phyloP scores from a whole-genome alignment of 257 asterid genomes.

The Rhazya stricta region DNA sequence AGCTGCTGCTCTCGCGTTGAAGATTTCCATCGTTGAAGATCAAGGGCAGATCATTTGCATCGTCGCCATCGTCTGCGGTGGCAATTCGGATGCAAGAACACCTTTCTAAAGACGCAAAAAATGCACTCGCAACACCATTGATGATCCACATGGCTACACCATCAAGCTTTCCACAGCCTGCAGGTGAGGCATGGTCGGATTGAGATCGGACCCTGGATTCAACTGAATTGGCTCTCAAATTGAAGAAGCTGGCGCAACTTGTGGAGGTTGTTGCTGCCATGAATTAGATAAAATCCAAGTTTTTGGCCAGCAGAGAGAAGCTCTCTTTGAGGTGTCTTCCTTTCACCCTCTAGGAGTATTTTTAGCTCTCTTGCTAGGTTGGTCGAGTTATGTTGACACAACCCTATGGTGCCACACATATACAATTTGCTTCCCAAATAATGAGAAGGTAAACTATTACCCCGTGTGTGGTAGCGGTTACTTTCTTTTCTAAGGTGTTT shows the following conservation, averaged over 20 bases:
- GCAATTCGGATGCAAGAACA: constrained; percentile 76
- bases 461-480: no score
- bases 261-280: constrained; percentile 41
- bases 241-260: constrained; percentile 27
- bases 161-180: constrained; percentile 47
- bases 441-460: neutral
- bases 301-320: constrained; percentile 8
- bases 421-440: neutral
- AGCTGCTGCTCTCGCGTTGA: neutral
- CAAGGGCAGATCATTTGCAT: constrained; percentile 49
- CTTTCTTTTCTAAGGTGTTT: no score
- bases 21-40: constrained; percentile 43
- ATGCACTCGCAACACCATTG: constrained; percentile 60
- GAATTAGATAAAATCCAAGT: constrained; percentile 4
- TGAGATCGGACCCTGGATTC: constrained; percentile 32
- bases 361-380: neutral
- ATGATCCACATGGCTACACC: constrained; percentile 69
- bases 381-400: neutral
- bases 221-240: constrained; percentile 20
- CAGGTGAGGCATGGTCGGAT: neutral
- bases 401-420: neutral
- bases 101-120: constrained; percentile 70
- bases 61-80: constrained; percentile 62
- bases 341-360: neutral
- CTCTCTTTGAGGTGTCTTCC: neutral